A percentile compares a stretch with the other conserved stretches of the same genome.
Evolutionary conservation across 352 stramenopile genomes (phyloP).

Genomic region (Phytophthora hibernalis): DNA sequence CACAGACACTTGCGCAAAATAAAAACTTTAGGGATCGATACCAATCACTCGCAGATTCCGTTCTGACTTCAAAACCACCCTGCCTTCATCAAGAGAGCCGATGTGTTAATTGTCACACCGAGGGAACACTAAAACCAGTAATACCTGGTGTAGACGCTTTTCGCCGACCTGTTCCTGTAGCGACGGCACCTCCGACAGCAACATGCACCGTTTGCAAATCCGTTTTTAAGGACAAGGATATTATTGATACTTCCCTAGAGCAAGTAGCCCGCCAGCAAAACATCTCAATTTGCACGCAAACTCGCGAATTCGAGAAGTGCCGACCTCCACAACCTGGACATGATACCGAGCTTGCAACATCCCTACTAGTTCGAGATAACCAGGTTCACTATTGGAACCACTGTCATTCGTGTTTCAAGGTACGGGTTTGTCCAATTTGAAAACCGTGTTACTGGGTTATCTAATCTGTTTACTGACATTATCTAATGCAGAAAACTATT

Average conservation of each 20-base stretch:
- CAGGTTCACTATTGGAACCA: slow-evolving; percentile 26
- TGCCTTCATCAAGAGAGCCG: background rate
- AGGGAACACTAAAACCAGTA: background rate
- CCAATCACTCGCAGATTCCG: background rate
- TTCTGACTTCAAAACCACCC: slow-evolving; percentile 3
- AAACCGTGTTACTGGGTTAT: background rate
- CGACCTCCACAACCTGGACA: background rate
- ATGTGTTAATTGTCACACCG: background rate
- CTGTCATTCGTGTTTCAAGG: slow-evolving; percentile 22
- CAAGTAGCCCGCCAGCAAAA: background rate
- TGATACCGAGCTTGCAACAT: background rate
- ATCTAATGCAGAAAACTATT: background rate
- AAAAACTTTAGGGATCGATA: background rate
- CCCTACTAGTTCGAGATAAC: slow-evolving; percentile 14
- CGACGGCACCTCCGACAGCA: background rate
- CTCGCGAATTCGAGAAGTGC: slow-evolving; percentile 2
- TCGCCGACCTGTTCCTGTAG: background rate
- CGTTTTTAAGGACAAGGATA: slow-evolving; percentile 3
- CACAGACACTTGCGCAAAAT: background rate
- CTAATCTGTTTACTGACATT: background rate
- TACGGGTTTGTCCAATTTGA: background rate
- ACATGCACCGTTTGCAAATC: background rate
- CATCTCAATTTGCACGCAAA: background rate
- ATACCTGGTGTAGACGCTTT: slow-evolving; percentile 13
- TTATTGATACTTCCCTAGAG: slow-evolving; percentile 7